phyloP scores from a whole-genome alignment of 306 rosid genomes.

The Begonia masoniana region DNA sequence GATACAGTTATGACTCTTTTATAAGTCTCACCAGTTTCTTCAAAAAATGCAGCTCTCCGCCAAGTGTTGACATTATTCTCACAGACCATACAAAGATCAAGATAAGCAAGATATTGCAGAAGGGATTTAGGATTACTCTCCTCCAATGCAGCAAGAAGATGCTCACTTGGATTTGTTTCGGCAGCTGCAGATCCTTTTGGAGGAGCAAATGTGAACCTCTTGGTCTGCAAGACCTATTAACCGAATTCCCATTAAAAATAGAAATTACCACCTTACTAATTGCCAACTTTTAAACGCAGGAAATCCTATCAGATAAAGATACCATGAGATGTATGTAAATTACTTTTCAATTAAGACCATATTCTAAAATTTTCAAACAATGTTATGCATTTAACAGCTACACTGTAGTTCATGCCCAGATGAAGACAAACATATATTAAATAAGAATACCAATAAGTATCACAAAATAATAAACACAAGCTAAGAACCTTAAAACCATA shows the following conservation, averaged over 20 bases:
- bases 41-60: slow-evolving; percentile 95
- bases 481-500: no score
- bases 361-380: no score
- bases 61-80: slow-evolving; percentile 88
- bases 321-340: no score
- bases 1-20: slow-evolving; percentile 70
- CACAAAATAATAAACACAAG: no score
- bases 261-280: slow-evolving; percentile 7
- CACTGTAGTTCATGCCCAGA: no score
- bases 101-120: slow-evolving; percentile 86
- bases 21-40: slow-evolving; percentile 89
- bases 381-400: no score
- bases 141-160: slow-evolving; percentile 88
- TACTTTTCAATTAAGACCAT: no score
- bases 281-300: slow-evolving; percentile 10
- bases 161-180: slow-evolving; percentile 90
- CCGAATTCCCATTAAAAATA: slow-evolving; percentile 13
- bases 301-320: background rate
- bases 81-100: slow-evolving; percentile 85
- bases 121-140: slow-evolving; percentile 68
- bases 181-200: slow-evolving; percentile 99
- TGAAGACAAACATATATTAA: no score
- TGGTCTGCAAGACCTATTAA: slow-evolving; percentile 67
- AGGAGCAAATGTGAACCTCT: slow-evolving; percentile 79
- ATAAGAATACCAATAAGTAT: no score